Percentiles rank a stretch among this genome's conserved stretches.
Evolutionary conservation across 1,284 basidiomycete species (phyloP).

Genomic region (Porogramme epimiltina): DNA sequence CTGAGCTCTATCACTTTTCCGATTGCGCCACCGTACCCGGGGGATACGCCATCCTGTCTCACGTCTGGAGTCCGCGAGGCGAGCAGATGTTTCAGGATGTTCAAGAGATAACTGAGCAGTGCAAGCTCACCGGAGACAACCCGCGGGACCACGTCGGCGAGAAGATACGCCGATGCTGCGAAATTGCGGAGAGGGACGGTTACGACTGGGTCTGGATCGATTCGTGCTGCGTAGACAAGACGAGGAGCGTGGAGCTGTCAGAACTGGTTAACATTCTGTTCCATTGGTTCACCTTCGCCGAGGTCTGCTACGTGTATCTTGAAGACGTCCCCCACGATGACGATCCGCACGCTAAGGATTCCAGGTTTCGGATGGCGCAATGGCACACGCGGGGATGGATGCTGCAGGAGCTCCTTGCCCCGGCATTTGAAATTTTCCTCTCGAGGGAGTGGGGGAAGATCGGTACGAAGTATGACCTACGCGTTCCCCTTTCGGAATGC

Average conservation of each 20-base stretch:
- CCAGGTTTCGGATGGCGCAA: background rate
- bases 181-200: background rate
- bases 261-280: background rate
- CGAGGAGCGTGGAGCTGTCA: constrained; percentile 1
- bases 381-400: constrained; percentile 4
- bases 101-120: background rate
- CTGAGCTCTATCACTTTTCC: no score
- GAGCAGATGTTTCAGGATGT: background rate
- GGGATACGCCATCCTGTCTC: no score
- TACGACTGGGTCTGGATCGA: constrained; percentile 2
- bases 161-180: background rate
- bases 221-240: constrained; percentile 3
- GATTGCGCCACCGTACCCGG: no score
- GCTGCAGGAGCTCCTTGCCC: constrained; percentile 6
- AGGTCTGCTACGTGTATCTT: constrained; percentile 3
- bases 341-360: background rate
- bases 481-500: background rate
- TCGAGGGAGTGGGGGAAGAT: background rate
- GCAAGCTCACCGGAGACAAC: background rate
- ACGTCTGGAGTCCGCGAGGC: no score
- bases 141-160: background rate
- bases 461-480: background rate
- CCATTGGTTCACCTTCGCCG: background rate
- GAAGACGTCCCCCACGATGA: background rate
- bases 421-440: background rate